phyloP scores from a whole-genome alignment of 2,329 filamentous ascomycete genomes.

The Cytospora piceae region DNA sequence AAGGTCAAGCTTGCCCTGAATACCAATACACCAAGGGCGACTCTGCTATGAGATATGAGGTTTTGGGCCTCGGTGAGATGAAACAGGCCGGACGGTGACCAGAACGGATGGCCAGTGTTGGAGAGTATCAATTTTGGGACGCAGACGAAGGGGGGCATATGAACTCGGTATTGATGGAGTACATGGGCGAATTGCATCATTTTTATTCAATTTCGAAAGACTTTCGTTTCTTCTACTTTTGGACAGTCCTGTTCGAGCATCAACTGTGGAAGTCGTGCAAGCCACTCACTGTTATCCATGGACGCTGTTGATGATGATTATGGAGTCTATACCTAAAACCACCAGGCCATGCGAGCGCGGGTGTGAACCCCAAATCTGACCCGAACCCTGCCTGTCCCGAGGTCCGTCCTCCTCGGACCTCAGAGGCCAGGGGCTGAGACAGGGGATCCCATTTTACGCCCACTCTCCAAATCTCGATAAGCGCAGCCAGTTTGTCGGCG shows the following conservation, averaged over 20 bases:
- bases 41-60: conserved; percentile 7
- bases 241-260: not conserved
- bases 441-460: conserved; percentile 19
- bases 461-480: conserved; percentile 15
- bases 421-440: conserved; percentile 18
- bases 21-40: not conserved
- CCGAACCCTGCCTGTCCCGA: too few relatives aligned
- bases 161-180: conserved; percentile 4
- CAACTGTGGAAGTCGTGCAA: not conserved
- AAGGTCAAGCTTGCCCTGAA: conserved; percentile 10
- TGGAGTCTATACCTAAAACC: too few relatives aligned
- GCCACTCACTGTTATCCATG: not conserved
- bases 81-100: not conserved
- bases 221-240: not conserved
- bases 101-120: conserved; percentile 9
- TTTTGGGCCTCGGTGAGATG: conserved; percentile 9
- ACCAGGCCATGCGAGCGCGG: too few relatives aligned
- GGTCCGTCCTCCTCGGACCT: too few relatives aligned
- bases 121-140: conserved; percentile 5
- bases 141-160: conserved; percentile 3
- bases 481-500: not conserved
- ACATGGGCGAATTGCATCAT: not conserved
- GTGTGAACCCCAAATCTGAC: too few relatives aligned
- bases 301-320: not conserved
- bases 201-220: not conserved